These are phyloP conservation scores for Amanita exitialis DNA, from an alignment of 768 basidiomycete species.

Conservation along the genomic window DNA sequence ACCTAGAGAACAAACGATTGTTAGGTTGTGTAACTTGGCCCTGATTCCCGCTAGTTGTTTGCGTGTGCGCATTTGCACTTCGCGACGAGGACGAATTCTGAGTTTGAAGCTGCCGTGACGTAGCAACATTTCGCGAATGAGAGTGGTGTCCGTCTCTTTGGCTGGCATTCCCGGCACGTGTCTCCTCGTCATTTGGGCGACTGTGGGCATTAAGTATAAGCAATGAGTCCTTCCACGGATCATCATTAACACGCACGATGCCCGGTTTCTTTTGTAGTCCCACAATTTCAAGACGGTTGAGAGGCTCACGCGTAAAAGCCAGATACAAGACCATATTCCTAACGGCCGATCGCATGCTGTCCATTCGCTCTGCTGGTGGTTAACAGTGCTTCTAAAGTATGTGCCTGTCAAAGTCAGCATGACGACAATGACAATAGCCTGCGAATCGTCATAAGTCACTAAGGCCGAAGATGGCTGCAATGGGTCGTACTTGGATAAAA, in stretches of 20 bases:
- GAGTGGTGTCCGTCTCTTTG: background rate
- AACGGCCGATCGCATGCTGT: constrained; percentile 41
- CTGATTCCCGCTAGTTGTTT: background rate
- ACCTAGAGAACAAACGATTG: constrained; percentile 28
- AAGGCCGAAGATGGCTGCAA: background rate
- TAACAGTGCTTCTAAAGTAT: constrained; percentile 29
- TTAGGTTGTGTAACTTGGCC: background rate
- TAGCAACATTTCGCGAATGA: background rate
- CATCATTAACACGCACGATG: constrained; percentile 14
- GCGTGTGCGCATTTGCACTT: background rate
- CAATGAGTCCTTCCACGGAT: background rate
- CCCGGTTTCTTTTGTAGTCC: constrained; percentile 30
- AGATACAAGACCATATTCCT: constrained; percentile 47
- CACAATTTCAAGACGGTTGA: constrained; percentile 37
- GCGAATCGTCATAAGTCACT: constrained; percentile 4
- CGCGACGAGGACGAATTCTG: background rate
- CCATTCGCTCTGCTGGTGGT: constrained; percentile 32
- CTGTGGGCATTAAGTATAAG: background rate
- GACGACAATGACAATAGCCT: constrained; percentile 41
- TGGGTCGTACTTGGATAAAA: constrained; percentile 34
- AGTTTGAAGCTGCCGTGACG: background rate
- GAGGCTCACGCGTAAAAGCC: constrained; percentile 37
- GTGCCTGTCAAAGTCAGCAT: constrained; percentile 32
- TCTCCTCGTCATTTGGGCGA: background rate
- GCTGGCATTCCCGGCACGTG: background rate